Evolutionary conservation across 2,329 filamentous ascomycete genomes (phyloP), one percentile per base, ranked within the genome.

Genomic region (Colletotrichum incanum): DNA sequence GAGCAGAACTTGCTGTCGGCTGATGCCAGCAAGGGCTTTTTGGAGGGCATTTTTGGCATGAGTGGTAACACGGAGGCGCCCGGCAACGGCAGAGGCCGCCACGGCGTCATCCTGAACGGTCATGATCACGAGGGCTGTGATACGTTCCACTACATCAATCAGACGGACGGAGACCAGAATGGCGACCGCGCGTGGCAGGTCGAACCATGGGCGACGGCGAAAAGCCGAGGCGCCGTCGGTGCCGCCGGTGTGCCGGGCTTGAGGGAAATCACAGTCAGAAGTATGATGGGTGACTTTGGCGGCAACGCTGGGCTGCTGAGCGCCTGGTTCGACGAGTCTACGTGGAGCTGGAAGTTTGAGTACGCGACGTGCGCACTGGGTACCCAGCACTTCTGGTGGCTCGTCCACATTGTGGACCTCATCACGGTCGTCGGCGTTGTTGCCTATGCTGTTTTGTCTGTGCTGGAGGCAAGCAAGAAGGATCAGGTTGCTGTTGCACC

Each of bases 261-360:
- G 7, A 88, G 96, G 37, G 96, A 99, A 82, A 91, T 98, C 75
- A 99, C 96, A 0, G 93, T 99, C 2, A 91, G 95, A 71, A 98
- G 94, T 81, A 98, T 99, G 95, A 99, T 99, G 96, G 96, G 96
- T 67, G 93, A 94, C 68, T 99, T 93, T 82, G 92, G 91, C n/a
- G 96, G 96, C 26, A 96, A 98, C 79, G 94, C 95, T 0, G 96
- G 95, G 0, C 86, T 99, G 52, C 83, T 99, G 50, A 96, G 93
- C 73, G 88, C 93, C 0, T 99, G 96, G 96, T 98, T 96, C 79
- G 94, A 98, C 80, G 82, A 89, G 67, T 85, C 87, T 2, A 81
- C 82, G 1, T 92, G 90, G 86, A 90, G 93, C 80, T 99, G 96
- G 96, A 88, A 88, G 75, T 93, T 93, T 75, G 94, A 96, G 76